Evolutionary conservation across 2,329 filamentous ascomycete genomes (phyloP).

Genomic region (Exophiala oligosperma): DNA sequence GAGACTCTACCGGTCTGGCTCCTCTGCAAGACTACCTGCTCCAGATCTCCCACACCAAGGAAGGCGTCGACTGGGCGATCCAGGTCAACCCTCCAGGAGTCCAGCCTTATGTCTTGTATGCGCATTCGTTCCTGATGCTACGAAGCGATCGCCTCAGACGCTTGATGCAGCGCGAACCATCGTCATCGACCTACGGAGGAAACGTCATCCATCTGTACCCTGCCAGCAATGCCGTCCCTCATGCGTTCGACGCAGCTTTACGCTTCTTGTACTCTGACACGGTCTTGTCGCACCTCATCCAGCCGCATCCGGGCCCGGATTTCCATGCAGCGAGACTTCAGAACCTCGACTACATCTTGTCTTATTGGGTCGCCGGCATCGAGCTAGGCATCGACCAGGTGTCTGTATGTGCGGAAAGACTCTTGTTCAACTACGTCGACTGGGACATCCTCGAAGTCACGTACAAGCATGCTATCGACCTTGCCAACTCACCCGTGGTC

Average conservation of each 20-base stretch:
- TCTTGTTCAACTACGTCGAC: constrained; percentile 22
- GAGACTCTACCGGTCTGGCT: constrained; percentile 13
- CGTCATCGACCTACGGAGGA: constrained; percentile 5
- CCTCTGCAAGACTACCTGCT: constrained; percentile 26
- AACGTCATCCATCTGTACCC: constrained; percentile 27
- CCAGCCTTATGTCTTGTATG: constrained; percentile 22
- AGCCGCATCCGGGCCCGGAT: constrained; percentile 15
- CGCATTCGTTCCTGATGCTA: constrained; percentile 22
- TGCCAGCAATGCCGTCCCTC: constrained; percentile 20
- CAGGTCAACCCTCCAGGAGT: constrained; percentile 19
- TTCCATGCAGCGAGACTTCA: constrained; percentile 19
- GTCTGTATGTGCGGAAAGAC: constrained; percentile 22
- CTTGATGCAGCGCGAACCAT: constrained; percentile 19
- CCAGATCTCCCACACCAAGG: constrained; percentile 22
- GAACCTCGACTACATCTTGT: constrained; percentile 28
- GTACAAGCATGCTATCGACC: constrained; percentile 22
- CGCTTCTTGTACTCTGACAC: constrained; percentile 30
- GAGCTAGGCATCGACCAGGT: constrained; percentile 27
- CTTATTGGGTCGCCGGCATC: constrained; percentile 29
- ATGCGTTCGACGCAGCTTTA: constrained; percentile 30
- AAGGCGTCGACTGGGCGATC: constrained; percentile 23
- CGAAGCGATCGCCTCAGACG: constrained; percentile 25
- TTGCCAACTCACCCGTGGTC: constrained; percentile 15
- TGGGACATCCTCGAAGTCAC: constrained; percentile 28
- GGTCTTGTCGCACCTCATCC: constrained; percentile 23